Conservation (phyloP, 176 grass and related monocot species). For the Tillandsia fasciculata region DNA sequence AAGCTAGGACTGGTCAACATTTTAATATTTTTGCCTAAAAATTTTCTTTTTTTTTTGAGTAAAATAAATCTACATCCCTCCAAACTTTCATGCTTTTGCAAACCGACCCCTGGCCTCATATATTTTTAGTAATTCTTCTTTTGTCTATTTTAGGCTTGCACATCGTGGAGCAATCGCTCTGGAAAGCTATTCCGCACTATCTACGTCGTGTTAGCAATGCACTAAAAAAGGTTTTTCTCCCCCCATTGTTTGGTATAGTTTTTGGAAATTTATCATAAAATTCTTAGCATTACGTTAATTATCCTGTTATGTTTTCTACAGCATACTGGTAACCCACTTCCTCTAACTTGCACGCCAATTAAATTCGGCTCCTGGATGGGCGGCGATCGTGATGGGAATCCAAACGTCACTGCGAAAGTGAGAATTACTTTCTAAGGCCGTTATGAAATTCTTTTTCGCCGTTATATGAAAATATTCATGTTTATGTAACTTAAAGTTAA, state of each 20-base stretch:
- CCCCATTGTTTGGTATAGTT: conserved; percentile 10
- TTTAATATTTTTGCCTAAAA: not conserved
- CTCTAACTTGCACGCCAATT: conserved; percentile 84
- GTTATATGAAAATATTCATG: not conserved
- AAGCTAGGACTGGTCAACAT: conserved; percentile 70
- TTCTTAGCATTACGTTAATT: conserved; percentile 3
- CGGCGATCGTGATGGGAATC: conserved; percentile 87
- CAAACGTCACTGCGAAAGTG: conserved; percentile 93
- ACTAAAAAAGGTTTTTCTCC: conserved; percentile 56
- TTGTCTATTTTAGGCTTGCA: conserved; percentile 44
- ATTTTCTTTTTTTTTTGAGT: conserved; percentile 14
- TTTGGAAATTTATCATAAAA: not conserved
- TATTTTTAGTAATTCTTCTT: conserved; percentile 5
- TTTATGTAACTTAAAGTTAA: not conserved
- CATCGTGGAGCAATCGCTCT: conserved; percentile 98
- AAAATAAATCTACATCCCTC: not conserved
- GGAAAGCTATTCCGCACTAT: conserved; percentile 86
- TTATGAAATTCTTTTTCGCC: not conserved
- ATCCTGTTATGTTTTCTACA: conserved; percentile 20
- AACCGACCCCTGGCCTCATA: not conserved
- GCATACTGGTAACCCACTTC: conserved; percentile 84
- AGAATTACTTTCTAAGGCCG: conserved; percentile 2
- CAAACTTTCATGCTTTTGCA: not conserved
- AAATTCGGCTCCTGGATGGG: conserved; percentile 99
- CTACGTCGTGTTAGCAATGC: conserved; percentile 90